Evolutionary conservation across 306 rosid genomes (phyloP).

Genomic region (Morella rubra): DNA sequence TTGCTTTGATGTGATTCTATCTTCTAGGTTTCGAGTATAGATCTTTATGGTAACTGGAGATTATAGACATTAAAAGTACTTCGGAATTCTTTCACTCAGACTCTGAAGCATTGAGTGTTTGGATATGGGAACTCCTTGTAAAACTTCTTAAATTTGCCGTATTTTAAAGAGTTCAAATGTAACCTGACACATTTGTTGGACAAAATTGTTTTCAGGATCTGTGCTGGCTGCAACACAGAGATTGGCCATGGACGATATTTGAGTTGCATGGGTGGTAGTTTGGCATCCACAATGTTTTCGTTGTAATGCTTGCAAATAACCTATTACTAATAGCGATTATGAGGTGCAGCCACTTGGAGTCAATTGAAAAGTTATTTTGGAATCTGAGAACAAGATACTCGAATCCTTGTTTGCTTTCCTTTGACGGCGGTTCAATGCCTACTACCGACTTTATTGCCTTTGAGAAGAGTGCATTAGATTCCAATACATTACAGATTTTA

Average conservation of each 20-base stretch:
- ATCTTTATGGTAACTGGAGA: not conserved
- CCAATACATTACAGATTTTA: too few species aligned
- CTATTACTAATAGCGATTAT: conserved; percentile 83
- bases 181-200: conserved; percentile 20
- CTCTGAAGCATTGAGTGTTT: not conserved
- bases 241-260: conserved; percentile 74
- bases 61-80: not conserved
- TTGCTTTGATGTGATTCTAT: not conserved
- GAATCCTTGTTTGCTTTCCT: conserved; percentile 7
- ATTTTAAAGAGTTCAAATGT: conserved; percentile 13
- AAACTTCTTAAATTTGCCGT: conserved; percentile 10
- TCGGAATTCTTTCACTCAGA: not conserved
- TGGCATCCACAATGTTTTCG: conserved; percentile 97
- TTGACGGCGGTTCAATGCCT: conserved; percentile 7
- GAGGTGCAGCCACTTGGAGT: conserved; percentile 52
- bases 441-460: conserved; percentile 23
- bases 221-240: conserved; percentile 82
- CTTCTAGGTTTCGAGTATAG: not conserved
- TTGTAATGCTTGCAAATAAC: conserved; percentile 72
- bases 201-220: conserved; percentile 27
- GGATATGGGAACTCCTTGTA: not conserved
- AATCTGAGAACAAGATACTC: conserved; percentile 18
- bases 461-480: too few species aligned
- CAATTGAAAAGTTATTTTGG: conserved; percentile 12
- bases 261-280: conserved; percentile 71